Base-by-base conservation (phyloP, 2,329 filamentous ascomycete genomes). In the Monilinia aucupariae region DNA sequence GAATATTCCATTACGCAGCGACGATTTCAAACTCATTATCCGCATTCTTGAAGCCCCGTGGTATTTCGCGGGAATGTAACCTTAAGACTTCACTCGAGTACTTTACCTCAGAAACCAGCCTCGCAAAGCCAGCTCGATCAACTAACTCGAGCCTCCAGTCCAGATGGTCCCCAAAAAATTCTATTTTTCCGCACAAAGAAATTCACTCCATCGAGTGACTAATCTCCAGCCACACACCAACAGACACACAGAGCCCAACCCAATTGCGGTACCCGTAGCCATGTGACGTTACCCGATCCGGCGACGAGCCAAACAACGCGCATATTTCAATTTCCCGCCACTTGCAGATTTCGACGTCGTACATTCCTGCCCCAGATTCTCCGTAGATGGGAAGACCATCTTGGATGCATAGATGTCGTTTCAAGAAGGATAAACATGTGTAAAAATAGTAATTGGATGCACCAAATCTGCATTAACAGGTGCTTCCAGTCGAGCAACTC, bases 281-380 rank as follows among this genome's bases (percentile, higher is more conserved):
- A 55, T 45, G 53, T 45, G 39, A 13, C 3, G 45, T 55, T 55
- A 5, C 53, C 53, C 22, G 7, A 45, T 55, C 53, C 53, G 53
- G 53, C 39, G 25, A 12, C 9, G 10, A 39, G n/a, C n/a, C n/a
- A n/a, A n/a, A n/a, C n/a, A 15, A 30, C 27, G 27, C 27, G 27
- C 27, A 30, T 30, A 30, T 30, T 30, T 30, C 6, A 3, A 30
- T 34, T 32, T 56, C 27, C 39, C 32, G 27, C 27, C 20, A n/a
- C n/a, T n/a, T n/a, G n/a, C n/a, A n/a, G n/a, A n/a, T n/a, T n/a
- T n/a, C n/a, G n/a, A n/a, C n/a, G n/a, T n/a, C n/a, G n/a, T 17
- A 22, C 53, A 45, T 32, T 56, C 27, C 39, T 45, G 27, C 27
- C 20, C 12, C 30, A 4, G 8, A 22, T 20, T 9, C 1, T n/a